phyloP scores from a whole-genome alignment of 352 stramenopile genomes.

The Globisporangium orthogonon region DNA sequence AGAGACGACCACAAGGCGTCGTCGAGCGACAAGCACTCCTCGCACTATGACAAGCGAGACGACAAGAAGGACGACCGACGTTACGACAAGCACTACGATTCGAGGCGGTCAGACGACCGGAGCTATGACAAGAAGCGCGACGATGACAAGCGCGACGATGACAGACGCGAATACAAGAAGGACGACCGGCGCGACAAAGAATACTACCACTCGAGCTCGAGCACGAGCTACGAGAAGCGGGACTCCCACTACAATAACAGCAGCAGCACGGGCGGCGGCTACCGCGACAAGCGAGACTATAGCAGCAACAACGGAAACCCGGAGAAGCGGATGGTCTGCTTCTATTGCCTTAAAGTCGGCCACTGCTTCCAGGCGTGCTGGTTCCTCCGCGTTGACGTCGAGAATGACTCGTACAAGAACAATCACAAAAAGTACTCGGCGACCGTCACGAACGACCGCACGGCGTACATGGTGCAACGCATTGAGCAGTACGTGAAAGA shows the following conservation, averaged over 20 bases:
- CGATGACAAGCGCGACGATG: slow-evolving; percentile 1
- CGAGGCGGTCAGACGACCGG: slow-evolving; percentile 12
- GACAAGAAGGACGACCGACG: slow-evolving; percentile 1
- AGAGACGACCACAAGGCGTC: not conserved
- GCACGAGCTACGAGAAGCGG: slow-evolving; percentile 3
- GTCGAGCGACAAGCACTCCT: slow-evolving; percentile 1
- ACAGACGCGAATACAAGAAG: slow-evolving; percentile 11
- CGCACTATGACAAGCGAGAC: not conserved
- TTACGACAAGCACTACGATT: slow-evolving; percentile 11
- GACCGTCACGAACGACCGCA: slow-evolving; percentile 24
- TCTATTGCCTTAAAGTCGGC: slow-evolving; percentile 37
- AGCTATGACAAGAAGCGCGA: slow-evolving; percentile 4
- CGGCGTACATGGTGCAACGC: slow-evolving; percentile 26
- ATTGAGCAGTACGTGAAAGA: slow-evolving; percentile 33
- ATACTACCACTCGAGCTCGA: not conserved
- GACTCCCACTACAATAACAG: not conserved
- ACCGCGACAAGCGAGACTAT: not conserved
- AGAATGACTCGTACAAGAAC: slow-evolving; percentile 18
- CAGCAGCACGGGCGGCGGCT: not conserved
- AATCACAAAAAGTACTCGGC: slow-evolving; percentile 37
- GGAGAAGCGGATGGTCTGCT: slow-evolving; percentile 21
- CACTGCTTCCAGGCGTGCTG: slow-evolving; percentile 33
- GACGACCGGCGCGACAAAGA: slow-evolving; percentile 4
- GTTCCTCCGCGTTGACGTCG: slow-evolving; percentile 34
- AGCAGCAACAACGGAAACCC: not conserved